phyloP scores from a whole-genome alignment of 225 moss, liverwort and hornwort genomes.

The Polytrichum commune region DNA sequence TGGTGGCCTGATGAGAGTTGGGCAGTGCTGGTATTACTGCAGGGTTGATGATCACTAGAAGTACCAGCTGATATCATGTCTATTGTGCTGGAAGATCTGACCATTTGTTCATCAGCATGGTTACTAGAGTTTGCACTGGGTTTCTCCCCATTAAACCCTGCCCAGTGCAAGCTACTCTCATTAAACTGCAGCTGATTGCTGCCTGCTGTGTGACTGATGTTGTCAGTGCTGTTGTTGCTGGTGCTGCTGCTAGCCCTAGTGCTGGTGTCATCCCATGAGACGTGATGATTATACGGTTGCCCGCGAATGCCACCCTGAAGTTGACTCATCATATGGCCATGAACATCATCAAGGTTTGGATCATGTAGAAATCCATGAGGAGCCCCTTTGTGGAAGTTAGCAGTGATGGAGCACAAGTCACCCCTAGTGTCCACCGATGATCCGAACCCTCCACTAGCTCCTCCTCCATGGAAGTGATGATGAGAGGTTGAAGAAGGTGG shows the following conservation, averaged over 20 bases:
- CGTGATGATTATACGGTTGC: constrained; percentile 3
- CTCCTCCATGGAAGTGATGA: constrained; percentile 9
- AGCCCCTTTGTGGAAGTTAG: constrained; percentile 19
- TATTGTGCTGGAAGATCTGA: constrained; percentile 8
- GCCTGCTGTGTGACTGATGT: constrained; percentile 11
- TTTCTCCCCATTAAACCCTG: constrained; percentile 1
- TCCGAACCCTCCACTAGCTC: background rate
- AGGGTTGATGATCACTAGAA: constrained; percentile 29
- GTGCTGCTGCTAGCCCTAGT: constrained; percentile 56
- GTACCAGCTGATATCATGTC: constrained; percentile 8
- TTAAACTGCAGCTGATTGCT: constrained; percentile 24
- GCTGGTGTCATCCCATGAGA: constrained; percentile 28
- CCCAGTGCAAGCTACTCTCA: constrained; percentile 49
- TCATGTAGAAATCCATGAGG: constrained; percentile 4
- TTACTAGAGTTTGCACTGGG: background rate
- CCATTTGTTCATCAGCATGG: constrained; percentile 15
- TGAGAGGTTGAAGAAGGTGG: background rate
- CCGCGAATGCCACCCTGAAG: background rate
- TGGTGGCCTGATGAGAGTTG: constrained; percentile 27
- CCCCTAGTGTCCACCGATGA: constrained; percentile 16
- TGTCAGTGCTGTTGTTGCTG: constrained; percentile 43
- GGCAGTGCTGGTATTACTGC: background rate
- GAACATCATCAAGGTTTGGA: constrained; percentile 12
- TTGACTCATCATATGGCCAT: constrained; percentile 14
- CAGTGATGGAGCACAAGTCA: constrained; percentile 41